Evolutionary conservation across 768 basidiomycete species (phyloP), one percentile per base, ranked within the genome.

Genomic region (Gloeopeniophorella convolvens): DNA sequence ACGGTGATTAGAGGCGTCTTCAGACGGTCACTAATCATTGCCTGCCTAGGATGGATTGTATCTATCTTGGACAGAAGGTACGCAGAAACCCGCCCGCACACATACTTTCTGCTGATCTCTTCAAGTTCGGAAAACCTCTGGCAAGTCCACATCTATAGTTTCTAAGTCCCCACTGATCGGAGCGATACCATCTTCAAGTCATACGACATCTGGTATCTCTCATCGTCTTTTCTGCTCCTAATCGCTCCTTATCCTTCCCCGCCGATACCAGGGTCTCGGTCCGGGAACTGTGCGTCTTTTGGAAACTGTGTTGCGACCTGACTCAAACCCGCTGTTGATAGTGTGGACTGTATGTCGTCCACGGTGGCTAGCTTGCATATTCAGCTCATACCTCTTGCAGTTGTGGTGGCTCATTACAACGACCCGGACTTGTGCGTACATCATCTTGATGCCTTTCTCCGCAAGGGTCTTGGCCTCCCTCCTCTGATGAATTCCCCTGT

Each of bases 11-110:
- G 21, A 20, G 2, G 12, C 36, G 26, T 51, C 18, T 31, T 12
- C n/a, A 30, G 24, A 26, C 16, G 24, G 21, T 26, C 18, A 9
- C 37, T 24, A 21, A 42, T 20, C 5, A 20, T 36, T 18, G 16
- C 4, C 26, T 33, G 15, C 44, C 13, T 59, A 88, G 87, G 42
- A 85, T 95, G 87, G 93, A 96, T 71, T 92, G 87, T 79, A 89
- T 98, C 55, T 97, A 98, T 65, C 79, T 97, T 18, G 85, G 90
- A 4, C 93, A 97, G 67, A 97, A 97, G 79, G 85, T 83, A 32
- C 15, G 69, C 34, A 2, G 9, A n/a, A 39, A 6, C 15, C 8
- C 9, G 41, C 45, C 42, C 18, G 6, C 30, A 13, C n/a, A 2
- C 5, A 21, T n/a, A 27, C 6, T 36, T 46, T 34, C 51, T 30